phyloP scores from a whole-genome alignment of 2,329 filamentous ascomycete genomes.

The Colletotrichum sp. region DNA sequence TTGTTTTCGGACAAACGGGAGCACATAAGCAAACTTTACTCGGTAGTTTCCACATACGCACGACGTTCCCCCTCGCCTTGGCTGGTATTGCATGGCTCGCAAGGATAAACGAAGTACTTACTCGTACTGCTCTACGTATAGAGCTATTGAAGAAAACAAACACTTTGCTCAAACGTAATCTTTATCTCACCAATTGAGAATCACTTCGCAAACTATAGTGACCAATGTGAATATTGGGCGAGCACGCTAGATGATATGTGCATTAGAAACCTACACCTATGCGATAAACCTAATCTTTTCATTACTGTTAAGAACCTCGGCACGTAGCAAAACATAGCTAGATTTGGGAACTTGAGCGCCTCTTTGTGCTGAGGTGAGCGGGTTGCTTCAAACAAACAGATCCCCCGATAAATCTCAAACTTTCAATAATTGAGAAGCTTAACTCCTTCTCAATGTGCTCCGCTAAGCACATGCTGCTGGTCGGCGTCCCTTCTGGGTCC shows the following conservation, averaged over 20 bases:
- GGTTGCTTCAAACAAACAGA: neutral
- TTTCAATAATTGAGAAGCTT: neutral
- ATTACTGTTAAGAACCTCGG: neutral
- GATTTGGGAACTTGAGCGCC: neutral
- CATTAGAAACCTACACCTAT: neutral
- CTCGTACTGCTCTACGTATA: neutral
- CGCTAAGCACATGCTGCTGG: neutral
- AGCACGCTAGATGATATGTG: accelerated
- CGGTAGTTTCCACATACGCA: neutral
- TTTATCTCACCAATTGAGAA: neutral
- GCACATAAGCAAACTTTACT: neutral
- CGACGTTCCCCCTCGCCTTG: neutral
- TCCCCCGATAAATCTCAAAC: neutral
- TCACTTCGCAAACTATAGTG: neutral
- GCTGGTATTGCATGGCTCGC: neutral
- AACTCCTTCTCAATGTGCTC: neutral
- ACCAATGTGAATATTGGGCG: neutral
- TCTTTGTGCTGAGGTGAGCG: neutral
- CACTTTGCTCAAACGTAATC: neutral
- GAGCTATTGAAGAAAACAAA: neutral
- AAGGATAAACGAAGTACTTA: neutral
- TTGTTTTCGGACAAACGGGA: neutral
- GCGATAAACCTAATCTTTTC: neutral
- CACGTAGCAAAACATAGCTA: neutral
- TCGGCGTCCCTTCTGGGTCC: neutral